Conservation (phyloP, 371 early-diverging fungal genomes). For the Coemansia sp. region DNA sequence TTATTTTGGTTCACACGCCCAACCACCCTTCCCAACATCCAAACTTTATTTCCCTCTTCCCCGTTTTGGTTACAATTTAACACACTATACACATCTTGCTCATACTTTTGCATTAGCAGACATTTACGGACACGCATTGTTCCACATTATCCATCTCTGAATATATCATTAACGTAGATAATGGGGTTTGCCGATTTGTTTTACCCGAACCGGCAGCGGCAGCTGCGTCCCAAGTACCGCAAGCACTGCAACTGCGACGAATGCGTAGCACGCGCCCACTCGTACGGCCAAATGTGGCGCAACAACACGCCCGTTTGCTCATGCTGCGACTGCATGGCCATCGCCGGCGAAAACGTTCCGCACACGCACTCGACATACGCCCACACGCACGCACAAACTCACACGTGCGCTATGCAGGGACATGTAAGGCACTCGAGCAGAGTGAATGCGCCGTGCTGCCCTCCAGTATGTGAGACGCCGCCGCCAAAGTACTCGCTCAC, state of each 20-base stretch:
- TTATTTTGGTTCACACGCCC: too few species aligned
- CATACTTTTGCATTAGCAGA: too few species aligned
- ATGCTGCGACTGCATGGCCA: slow-evolving; percentile 47
- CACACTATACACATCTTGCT: too few species aligned
- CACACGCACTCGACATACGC: slow-evolving; percentile 31
- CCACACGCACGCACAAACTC: slow-evolving; percentile 28
- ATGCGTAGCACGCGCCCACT: slow-evolving; percentile 12
- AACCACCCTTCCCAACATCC: too few species aligned
- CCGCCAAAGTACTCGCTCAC: slow-evolving; percentile 47
- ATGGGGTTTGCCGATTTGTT: slow-evolving; percentile 37
- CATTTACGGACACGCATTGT: too few species aligned
- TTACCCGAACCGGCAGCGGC: slow-evolving; percentile 31
- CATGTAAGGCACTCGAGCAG: slow-evolving; percentile 1
- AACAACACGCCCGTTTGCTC: slow-evolving; percentile 40
- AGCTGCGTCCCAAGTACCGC: slow-evolving; percentile 32
- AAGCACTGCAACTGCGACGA: slow-evolving; percentile 38
- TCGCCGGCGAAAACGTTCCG: slow-evolving; percentile 34
- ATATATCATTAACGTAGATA: background rate
- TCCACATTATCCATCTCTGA: background rate
- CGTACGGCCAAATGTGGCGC: slow-evolving; percentile 41
- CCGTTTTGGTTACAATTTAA: too few species aligned
- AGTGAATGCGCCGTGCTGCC: slow-evolving; percentile 1
- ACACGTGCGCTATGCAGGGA: slow-evolving; percentile 33
- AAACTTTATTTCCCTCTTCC: too few species aligned
- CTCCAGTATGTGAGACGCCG: slow-evolving; percentile 3